A percentile compares a stretch with the other conserved stretches of the same genome.
Evolutionary conservation across 805 yeast genomes (phyloP).

Genomic region (Ogataea ramenticola): DNA sequence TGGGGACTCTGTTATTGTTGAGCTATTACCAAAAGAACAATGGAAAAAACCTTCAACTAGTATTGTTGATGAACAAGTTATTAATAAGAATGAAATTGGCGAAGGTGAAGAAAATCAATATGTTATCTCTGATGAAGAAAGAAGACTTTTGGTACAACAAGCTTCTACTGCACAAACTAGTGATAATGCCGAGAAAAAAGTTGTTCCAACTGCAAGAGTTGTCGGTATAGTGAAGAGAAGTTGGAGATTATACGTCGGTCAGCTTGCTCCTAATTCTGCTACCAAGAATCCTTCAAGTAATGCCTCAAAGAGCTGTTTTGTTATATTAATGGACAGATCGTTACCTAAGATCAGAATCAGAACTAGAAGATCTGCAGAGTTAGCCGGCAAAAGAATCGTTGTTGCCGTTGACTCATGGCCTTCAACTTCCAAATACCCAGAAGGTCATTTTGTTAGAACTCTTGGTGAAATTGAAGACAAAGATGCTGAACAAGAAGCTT

Average conservation of each 20-base stretch:
- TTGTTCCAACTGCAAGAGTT: slow-evolving; percentile 90
- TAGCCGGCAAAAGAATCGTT: slow-evolving; percentile 85
- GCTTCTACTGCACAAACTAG: slow-evolving; percentile 56
- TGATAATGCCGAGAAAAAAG: slow-evolving; percentile 30
- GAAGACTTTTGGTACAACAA: slow-evolving; percentile 67
- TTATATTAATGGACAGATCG: slow-evolving; percentile 80
- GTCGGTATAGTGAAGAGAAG: slow-evolving; percentile 85
- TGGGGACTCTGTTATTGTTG: slow-evolving; percentile 88
- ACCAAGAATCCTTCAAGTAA: slow-evolving; percentile 46
- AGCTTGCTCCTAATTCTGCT: slow-evolving; percentile 72
- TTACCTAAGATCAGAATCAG: slow-evolving; percentile 82
- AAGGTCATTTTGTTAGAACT: slow-evolving; percentile 88
- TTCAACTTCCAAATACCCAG: slow-evolving; percentile 71
- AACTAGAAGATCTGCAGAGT: slow-evolving; percentile 78
- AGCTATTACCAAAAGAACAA: slow-evolving; percentile 71
- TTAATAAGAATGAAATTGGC: slow-evolving; percentile 54
- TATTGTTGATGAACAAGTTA: slow-evolving; percentile 66
- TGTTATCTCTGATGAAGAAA: slow-evolving; percentile 59
- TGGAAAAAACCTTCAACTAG: slow-evolving; percentile 86
- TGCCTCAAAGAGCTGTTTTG: slow-evolving; percentile 73
- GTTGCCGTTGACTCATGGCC: slow-evolving; percentile 95
- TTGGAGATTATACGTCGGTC: slow-evolving; percentile 97
- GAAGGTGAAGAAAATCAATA: slow-evolving; percentile 41
- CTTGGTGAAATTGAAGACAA: slow-evolving; percentile 88
- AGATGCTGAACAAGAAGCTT: slow-evolving; percentile 94